Percentiles rank a stretch among this genome's conserved stretches.
Evolutionary conservation across 2,329 filamentous ascomycete genomes (phyloP).

Genomic region (Zymoseptoria passerinii): DNA sequence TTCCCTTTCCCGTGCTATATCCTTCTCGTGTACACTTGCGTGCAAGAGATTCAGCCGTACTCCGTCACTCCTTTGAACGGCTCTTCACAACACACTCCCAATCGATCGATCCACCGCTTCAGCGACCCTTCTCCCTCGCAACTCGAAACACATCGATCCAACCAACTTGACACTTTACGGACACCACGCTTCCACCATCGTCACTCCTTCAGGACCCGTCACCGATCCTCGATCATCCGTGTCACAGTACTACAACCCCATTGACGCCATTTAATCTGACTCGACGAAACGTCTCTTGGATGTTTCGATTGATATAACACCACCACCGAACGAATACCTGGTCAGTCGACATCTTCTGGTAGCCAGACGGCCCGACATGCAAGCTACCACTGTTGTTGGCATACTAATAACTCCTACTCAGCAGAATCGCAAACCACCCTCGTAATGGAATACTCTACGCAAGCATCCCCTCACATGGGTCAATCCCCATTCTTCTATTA

Average conservation of each 20-base stretch:
- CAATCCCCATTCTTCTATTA: slow-evolving; percentile 83
- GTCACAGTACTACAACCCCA: slow-evolving; percentile 8
- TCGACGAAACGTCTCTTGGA: slow-evolving; percentile 10
- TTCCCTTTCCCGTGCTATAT: slow-evolving; percentile 16
- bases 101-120: slow-evolving; percentile 5
- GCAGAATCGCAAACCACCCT: slow-evolving; percentile 7
- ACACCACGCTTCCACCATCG: slow-evolving; percentile 3
- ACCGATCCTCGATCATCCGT: not conserved
- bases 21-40: slow-evolving; percentile 15
- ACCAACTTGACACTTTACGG: slow-evolving; percentile 7
- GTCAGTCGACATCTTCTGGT: slow-evolving; percentile 11
- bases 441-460: slow-evolving; percentile 33
- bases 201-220: slow-evolving; percentile 13
- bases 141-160: slow-evolving; percentile 3
- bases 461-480: slow-evolving; percentile 47
- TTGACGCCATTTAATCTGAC: slow-evolving; percentile 12
- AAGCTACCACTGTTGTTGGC: slow-evolving; percentile 3
- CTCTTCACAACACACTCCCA: not conserved
- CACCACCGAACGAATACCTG: slow-evolving; percentile 8
- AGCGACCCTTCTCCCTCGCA: slow-evolving; percentile 12
- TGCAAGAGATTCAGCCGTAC: slow-evolving; percentile 5
- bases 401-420: slow-evolving; percentile 17
- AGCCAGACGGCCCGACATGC: slow-evolving; percentile 12
- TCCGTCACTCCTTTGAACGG: slow-evolving; percentile 21
- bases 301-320: slow-evolving; percentile 13